Base-by-base conservation (phyloP, 345 rosid genomes). In the Aethionema arabicum region DNA sequence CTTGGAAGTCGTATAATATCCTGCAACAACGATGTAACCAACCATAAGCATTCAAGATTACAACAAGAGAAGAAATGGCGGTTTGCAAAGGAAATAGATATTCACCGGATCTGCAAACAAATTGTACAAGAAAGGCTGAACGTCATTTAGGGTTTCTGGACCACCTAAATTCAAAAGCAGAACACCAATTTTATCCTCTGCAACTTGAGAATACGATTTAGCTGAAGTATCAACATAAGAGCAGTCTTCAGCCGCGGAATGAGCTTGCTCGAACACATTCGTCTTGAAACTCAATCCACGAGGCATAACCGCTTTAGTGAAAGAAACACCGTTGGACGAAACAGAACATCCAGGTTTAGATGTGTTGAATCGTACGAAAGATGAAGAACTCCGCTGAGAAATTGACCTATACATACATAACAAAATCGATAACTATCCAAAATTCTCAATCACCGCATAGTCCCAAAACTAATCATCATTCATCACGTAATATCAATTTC, bases 101-200 rank as follows among this genome's bases (percentile, higher is more conserved):
- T 77, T 16, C 78, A 93, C 99, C 2, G 97, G 99, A 66, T 93
- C 99, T 5, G 99, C 96, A 79, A 90, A 93, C 41, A 90, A 76
- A 63, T 93, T 90, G 78, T 75, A 92, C 77, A 90, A 64, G 77
- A 91, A 91, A 0, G 96, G 96, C 13, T 87, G 90, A 53, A 88
- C 98, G 55, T 91, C 98, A 11, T 82, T 59, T 62, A 88, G 93
- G 0, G 91, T 88, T 5, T 88, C 95, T 0, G 93, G 95, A 11
- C 95, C 93, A 74, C 96, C 96, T 59, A 85, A 84, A 63, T 92
- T 92, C 73, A 89, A 76, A 74, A 89, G 95, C 61, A 86, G 75
- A 56, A 92, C 91, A 50, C 95, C 97, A 37, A 85, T 68, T 63
- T 77, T 90, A 27, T 87, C 97, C 49, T 90, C 84, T 0, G 68